Percentiles rank a stretch among this genome's conserved stretches.
Conservation (phyloP, 805 yeast genomes). For the Yamadazyma laniorum region DNA sequence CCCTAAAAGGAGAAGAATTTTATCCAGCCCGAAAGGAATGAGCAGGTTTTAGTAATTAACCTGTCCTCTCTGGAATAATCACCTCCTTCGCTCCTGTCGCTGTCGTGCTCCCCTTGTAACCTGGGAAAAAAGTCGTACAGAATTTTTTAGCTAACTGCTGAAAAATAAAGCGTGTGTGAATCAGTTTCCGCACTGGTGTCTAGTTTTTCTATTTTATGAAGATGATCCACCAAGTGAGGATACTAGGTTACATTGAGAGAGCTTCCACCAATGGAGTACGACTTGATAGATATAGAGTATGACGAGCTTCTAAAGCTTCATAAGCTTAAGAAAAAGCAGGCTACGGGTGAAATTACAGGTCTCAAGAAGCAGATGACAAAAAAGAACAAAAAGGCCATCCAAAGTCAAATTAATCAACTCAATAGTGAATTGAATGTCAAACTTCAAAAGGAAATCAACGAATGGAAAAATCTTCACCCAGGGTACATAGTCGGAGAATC, state of each 20-base stretch:
- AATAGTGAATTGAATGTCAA: conserved; percentile 52
- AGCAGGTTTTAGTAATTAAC: too few relatives aligned
- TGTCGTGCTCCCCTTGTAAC: conserved; percentile 6
- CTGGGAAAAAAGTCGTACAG: conserved; percentile 7
- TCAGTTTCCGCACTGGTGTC: too few relatives aligned
- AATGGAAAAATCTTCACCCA: conserved; percentile 15
- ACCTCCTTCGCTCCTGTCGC: conserved; percentile 8
- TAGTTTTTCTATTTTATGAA: too few relatives aligned
- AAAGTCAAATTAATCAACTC: conserved; percentile 56
- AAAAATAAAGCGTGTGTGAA: too few relatives aligned
- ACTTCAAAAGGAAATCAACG: conserved; percentile 53
- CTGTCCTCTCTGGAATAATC: background rate
- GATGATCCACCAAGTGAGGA: too few relatives aligned
- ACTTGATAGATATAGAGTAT: conserved; percentile 1
- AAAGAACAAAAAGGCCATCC: conserved; percentile 68
- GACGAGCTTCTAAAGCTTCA: conserved; percentile 36
- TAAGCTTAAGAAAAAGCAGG: conserved; percentile 63
- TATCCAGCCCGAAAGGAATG: too few relatives aligned
- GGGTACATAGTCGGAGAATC: too few relatives aligned
- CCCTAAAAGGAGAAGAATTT: too few relatives aligned
- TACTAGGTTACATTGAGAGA: too few relatives aligned
- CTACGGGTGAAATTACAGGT: conserved; percentile 65
- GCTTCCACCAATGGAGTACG: conserved; percentile 3
- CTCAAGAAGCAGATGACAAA: conserved; percentile 82
- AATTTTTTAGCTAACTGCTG: too few relatives aligned